Evolutionary conservation across 352 stramenopile genomes (phyloP), one percentile per base, ranked within the genome.

Genomic region (Phytopythium helicoides): DNA sequence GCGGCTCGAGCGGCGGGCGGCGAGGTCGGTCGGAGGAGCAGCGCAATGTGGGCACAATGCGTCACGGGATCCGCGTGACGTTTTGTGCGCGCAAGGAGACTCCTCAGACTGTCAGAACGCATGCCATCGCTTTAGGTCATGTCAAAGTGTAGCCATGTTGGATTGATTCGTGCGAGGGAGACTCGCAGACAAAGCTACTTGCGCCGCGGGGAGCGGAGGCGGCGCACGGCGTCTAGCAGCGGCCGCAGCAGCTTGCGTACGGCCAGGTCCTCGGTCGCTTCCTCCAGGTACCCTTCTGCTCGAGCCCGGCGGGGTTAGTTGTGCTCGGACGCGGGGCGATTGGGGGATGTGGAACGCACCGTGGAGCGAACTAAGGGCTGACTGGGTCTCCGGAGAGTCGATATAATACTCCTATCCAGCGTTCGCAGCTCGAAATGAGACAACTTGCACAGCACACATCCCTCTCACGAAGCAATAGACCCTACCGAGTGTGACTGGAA

Each of bases 181-280:
- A n/a, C n/a, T n/a, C n/a, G n/a, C n/a, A n/a, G n/a, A n/a, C n/a
- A n/a, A n/a, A n/a, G n/a, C 45, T 66, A 64, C 50, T 66, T 71
- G 58, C 58, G 62, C 15, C 47, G 47, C 19, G 22, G 56, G 40
- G 56, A 68, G 34, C 62, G 62, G 26, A 71, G 62, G 36, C 68
- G 57, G 21, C 61, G 65, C 41, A 92, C 71, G 44, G 69, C 66
- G 56, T 92, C 82, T 25, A 92, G 64, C 22, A 92, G 66, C 14
- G 79, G 82, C 52, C 82, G 82, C 49, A 90, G 68, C 42, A 74
- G 71, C 65, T 89, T 89, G 63, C 80, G 82, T 23, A 76, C 67
- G 42, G 85, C 70, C 23, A 80, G 44, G 48, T 90, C 77, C 58
- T 86, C 74, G 2, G 71, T 71, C 9, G 65, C 69, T n/a, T 73